phyloP scores from a whole-genome alignment of 2,329 filamentous ascomycete genomes.

The Diplodia mutila region DNA sequence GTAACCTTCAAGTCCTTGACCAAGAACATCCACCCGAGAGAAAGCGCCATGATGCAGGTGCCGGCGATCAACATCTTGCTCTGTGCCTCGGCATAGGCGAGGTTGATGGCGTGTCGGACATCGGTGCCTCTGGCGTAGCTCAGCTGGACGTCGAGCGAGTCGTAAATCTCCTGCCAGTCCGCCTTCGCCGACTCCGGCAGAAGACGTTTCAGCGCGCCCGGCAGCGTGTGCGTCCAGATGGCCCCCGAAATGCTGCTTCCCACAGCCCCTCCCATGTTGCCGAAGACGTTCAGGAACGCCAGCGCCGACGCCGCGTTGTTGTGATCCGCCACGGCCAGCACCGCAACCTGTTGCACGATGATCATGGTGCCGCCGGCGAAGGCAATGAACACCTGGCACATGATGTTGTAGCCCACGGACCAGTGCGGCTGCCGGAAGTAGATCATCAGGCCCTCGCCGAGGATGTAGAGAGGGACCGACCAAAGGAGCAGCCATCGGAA shows the following conservation, averaged over 20 bases:
- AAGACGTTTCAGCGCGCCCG: constrained; percentile 49
- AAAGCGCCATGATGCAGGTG: constrained; percentile 26
- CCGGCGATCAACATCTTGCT: constrained; percentile 36
- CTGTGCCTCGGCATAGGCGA: constrained; percentile 43
- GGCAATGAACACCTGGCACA: constrained; percentile 38
- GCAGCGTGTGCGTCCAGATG: constrained; percentile 67
- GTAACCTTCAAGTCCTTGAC: constrained; percentile 29
- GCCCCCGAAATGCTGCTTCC: constrained; percentile 61
- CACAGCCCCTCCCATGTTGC: constrained; percentile 54
- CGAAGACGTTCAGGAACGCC: constrained; percentile 63
- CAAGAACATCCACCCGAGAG: constrained; percentile 27
- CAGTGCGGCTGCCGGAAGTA: constrained; percentile 29
- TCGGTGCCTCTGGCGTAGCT: constrained; percentile 55
- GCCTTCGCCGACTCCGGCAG: constrained; percentile 52
- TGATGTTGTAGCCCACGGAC: constrained; percentile 30
- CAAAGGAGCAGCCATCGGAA: constrained; percentile 28
- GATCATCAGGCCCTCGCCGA: constrained; percentile 36
- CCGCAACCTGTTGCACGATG: constrained; percentile 29
- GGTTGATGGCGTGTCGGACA: constrained; percentile 49
- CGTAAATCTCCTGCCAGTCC: constrained; percentile 50
- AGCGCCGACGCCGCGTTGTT: constrained; percentile 65
- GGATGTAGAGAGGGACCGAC: constrained; percentile 28
- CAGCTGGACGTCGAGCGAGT: constrained; percentile 58
- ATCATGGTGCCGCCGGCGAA: constrained; percentile 37
- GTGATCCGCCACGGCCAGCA: constrained; percentile 42